phyloP scores from a whole-genome alignment of 2,329 filamentous ascomycete genomes.

The Trichophyton simii region DNA sequence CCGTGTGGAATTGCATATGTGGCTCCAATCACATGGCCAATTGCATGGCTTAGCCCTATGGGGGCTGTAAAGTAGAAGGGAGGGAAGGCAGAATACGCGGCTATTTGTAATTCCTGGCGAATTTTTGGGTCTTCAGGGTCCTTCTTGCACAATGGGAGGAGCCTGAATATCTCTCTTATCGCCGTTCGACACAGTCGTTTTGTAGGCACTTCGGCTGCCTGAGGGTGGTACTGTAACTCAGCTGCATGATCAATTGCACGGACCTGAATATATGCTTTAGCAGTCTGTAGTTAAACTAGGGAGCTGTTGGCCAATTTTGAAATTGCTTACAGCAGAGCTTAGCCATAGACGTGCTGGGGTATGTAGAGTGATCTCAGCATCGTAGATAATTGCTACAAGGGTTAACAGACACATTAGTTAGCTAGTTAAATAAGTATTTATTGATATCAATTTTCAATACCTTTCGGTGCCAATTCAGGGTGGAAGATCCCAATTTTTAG shows the following conservation, averaged over 20 bases:
- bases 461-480: slow-evolving; percentile 16
- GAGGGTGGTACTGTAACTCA: slow-evolving; percentile 12
- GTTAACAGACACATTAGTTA: not conserved
- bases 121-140: slow-evolving; percentile 11
- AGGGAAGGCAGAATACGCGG: slow-evolving; percentile 10
- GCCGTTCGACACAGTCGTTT: slow-evolving; percentile 9
- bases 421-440: not conserved
- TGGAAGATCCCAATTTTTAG: slow-evolving; percentile 13
- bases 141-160: slow-evolving; percentile 10
- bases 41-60: slow-evolving; percentile 11
- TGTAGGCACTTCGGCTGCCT: slow-evolving; percentile 10
- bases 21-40: slow-evolving; percentile 13
- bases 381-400: slow-evolving; percentile 6
- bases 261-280: slow-evolving; percentile 6
- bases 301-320: not conserved
- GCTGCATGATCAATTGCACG: slow-evolving; percentile 13
- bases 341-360: slow-evolving; percentile 10
- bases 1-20: slow-evolving; percentile 13
- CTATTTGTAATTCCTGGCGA: slow-evolving; percentile 11
- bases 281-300: not conserved
- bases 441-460: slow-evolving; percentile 2
- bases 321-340: slow-evolving; percentile 9
- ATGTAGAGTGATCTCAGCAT: slow-evolving; percentile 9
- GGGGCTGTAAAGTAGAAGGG: slow-evolving; percentile 9
- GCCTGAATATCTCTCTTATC: slow-evolving; percentile 9